These are phyloP conservation scores for Alternaria postmessia DNA, from an alignment of 2,329 filamentous ascomycete species.

Conservation along the genomic window DNA sequence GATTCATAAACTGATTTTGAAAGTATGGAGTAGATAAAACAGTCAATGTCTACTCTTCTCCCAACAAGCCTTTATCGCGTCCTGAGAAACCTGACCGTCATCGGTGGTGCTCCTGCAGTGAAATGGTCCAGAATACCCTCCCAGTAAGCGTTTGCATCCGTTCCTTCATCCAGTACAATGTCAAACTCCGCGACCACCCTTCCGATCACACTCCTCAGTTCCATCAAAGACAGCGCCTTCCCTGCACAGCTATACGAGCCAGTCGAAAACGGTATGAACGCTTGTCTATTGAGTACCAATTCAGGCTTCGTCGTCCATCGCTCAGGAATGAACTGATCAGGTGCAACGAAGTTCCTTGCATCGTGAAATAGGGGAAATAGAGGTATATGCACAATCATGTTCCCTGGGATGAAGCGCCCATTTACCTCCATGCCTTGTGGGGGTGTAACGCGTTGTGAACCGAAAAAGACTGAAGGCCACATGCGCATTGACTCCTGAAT, in stretches of 20 bases:
- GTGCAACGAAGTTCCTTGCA: conserved; percentile 27
- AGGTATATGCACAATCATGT: conserved; percentile 36
- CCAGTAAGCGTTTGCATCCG: conserved; percentile 26
- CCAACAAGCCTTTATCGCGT: background rate
- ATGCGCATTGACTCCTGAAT: conserved; percentile 41
- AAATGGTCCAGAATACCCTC: conserved; percentile 34
- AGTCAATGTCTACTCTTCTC: background rate
- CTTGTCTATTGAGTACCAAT: conserved; percentile 47
- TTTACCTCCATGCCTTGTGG: conserved; percentile 37
- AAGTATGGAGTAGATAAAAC: background rate
- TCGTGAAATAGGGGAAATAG: conserved; percentile 29
- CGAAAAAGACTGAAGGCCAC: conserved; percentile 37
- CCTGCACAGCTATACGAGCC: conserved; percentile 74
- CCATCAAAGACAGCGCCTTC: conserved; percentile 69
- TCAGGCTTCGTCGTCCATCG: conserved; percentile 31
- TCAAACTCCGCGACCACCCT: conserved; percentile 68
- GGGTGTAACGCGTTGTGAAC: conserved; percentile 39
- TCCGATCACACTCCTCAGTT: conserved; percentile 68
- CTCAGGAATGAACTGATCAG: conserved; percentile 38
- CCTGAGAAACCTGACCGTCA: conserved; percentile 24
- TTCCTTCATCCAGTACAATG: conserved; percentile 29
- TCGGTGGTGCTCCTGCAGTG: conserved; percentile 31
- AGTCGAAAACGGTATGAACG: conserved; percentile 75
- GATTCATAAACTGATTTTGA: background rate
- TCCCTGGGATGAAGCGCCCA: conserved; percentile 36